Base-by-base conservation (phyloP, 176 grass and related monocot species). In the Juncus inflexus region DNA sequence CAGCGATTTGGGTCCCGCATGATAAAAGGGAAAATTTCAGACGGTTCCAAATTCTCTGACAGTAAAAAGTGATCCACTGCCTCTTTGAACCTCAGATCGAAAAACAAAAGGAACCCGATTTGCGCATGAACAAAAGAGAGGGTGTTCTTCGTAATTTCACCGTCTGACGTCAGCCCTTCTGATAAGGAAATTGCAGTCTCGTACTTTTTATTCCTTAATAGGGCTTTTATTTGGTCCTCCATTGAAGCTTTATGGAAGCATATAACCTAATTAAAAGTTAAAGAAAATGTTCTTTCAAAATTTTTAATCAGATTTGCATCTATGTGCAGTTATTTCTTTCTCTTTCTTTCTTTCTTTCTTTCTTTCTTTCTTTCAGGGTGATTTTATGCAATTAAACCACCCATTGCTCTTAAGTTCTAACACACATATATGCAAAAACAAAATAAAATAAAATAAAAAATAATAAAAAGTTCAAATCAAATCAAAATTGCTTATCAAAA, bases 1-100 rank as follows among this genome's bases (percentile, higher is more conserved):
- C 92, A 97, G 35, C 80, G 87, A 72, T 97, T 91, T 71, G 89
- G 90, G 60, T 97, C 92, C 80, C 60, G 84, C 87, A 84, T 97
- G 70, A 97, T 97, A 83, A 97, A 91, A 10, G 92, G 87, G 63
- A 97, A 97, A 76, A 97, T 81, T 83, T 97, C 92, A 62, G 85
- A 77, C 62, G 92, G 87, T 19, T 97, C 84, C 85, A 97, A 86
- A 53, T 80, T 78, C 67, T 89, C 92, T 12, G 92, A 86, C 52
- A 86, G 76, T 82, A 97, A 81, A 63, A 97, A 97, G 79, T 91
- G 82, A 64, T 89, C 81, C 68, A 97, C 82, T 69, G 92, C 87
- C 55, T 91, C 85, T 74, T 97, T 82, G 55, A 97, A 97, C 40
- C 15, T 79, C 84, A 97, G 75, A 66, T 97, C 85, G 12, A 91